Percentiles rank a stretch among this genome's conserved stretches.
These are phyloP conservation scores for Conidiobolus coronatus DNA, from an alignment of 371 early-diverging fungal species.

Conservation along the genomic window DNA sequence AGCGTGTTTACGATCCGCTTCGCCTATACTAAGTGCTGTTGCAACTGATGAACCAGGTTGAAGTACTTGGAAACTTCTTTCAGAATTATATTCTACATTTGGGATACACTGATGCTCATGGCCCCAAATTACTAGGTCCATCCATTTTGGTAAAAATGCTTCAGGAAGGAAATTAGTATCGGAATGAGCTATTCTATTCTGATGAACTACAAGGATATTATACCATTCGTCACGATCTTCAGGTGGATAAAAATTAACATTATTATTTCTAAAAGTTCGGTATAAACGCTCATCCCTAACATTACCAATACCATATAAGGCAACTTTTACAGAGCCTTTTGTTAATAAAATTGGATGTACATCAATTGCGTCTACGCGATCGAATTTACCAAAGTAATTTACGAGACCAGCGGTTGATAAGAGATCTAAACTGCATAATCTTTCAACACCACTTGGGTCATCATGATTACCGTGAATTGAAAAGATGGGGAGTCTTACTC, in stretches of 20 bases:
- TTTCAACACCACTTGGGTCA: constrained; percentile 82
- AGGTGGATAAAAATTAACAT: constrained; percentile 55
- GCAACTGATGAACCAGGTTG: constrained; percentile 97
- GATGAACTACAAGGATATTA: constrained; percentile 18
- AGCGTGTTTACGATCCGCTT: constrained; percentile 57
- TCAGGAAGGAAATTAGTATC: constrained; percentile 80
- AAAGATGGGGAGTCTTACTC: constrained; percentile 77
- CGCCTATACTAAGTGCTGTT: constrained; percentile 83
- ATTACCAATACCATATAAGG: constrained; percentile 90
- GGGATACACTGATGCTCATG: constrained; percentile 96
- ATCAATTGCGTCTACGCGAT: constrained; percentile 44
- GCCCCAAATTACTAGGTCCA: constrained; percentile 93
- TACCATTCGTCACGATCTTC: constrained; percentile 23
- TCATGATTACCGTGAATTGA: constrained; percentile 99
- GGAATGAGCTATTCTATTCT: constrained; percentile 26
- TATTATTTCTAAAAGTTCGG: constrained; percentile 51
- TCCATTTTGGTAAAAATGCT: constrained; percentile 50
- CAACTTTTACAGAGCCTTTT: constrained; percentile 57
- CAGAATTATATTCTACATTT: constrained; percentile 37
- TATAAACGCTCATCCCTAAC: constrained; percentile 86
- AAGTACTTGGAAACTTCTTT: constrained; percentile 46
- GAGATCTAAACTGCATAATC: constrained; percentile 69
- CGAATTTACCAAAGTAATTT: constrained; percentile 86
- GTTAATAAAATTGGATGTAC: constrained; percentile 61
- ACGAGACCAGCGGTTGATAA: constrained; percentile 64